phyloP scores from a whole-genome alignment of 768 basidiomycete genomes.

The Tulasnella sp. region DNA sequence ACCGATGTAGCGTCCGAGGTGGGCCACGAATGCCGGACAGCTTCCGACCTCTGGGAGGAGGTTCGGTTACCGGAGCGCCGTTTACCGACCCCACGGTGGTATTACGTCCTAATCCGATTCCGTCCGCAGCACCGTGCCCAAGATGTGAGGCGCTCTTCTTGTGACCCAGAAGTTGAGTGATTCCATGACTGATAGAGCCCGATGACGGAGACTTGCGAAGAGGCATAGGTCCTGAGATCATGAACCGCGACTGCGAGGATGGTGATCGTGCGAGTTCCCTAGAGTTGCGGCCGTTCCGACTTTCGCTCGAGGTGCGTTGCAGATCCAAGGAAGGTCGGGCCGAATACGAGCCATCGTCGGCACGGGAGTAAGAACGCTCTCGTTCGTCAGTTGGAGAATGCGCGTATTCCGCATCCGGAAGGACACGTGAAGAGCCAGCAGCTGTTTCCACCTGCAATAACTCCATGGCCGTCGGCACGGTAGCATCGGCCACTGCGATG shows the following conservation, averaged over 20 bases:
- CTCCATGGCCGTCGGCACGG: neutral
- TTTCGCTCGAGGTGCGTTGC: neutral
- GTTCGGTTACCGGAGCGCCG: neutral
- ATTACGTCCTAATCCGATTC: slow-evolving; percentile 1
- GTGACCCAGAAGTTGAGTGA: neutral
- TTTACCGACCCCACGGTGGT: neutral
- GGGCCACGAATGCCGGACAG: neutral
- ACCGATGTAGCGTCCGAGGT: neutral
- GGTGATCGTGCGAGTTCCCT: neutral
- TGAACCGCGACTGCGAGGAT: neutral
- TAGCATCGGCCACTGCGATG: neutral
- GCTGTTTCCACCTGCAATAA: neutral
- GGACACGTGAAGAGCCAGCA: neutral
- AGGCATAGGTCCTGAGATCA: slow-evolving; percentile 6
- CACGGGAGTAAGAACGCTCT: neutral
- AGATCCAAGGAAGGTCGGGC: slow-evolving; percentile 7
- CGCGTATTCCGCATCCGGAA: neutral
- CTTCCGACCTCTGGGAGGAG: slow-evolving; percentile 1
- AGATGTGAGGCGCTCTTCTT: slow-evolving; percentile 9
- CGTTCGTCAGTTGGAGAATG: neutral
- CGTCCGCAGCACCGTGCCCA: slow-evolving; percentile 6
- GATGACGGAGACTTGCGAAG: slow-evolving; percentile 4
- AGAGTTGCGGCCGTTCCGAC: neutral
- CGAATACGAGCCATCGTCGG: neutral
- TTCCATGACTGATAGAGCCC: neutral